Evolutionary conservation across 1,284 basidiomycete genomes (phyloP).

Genomic region (Vanrija sp.): DNA sequence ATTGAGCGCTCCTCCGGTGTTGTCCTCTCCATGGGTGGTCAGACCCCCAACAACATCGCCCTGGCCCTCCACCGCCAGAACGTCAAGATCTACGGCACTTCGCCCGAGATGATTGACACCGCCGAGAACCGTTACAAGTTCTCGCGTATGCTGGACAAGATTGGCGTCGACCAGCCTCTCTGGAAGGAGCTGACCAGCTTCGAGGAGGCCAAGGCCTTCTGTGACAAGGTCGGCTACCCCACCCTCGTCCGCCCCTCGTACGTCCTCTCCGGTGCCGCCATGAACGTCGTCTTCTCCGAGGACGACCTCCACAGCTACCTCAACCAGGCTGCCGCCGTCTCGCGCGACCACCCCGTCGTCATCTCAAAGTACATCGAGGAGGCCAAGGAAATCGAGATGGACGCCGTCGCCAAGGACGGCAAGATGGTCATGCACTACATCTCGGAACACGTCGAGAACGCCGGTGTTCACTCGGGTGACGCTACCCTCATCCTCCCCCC

Average conservation of each 20-base stretch:
- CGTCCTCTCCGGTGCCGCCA: constrained; percentile 94
- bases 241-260: constrained; percentile 97
- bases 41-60: constrained; percentile 98
- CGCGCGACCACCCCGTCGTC: constrained; percentile 94
- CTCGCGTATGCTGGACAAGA: constrained; percentile 93
- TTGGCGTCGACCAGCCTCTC: constrained; percentile 91
- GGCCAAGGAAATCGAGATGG: constrained; percentile 99
- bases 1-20: constrained; percentile 82
- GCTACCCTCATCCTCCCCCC: constrained; percentile 97
- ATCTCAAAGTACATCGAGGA: constrained; percentile 99
- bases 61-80: constrained; percentile 89
- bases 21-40: constrained; percentile 96
- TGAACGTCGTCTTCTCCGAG: constrained; percentile 95
- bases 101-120: constrained; percentile 99
- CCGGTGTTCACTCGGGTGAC: constrained; percentile 95
- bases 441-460: constrained; percentile 99
- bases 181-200: constrained; percentile 97
- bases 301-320: constrained; percentile 90
- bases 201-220: constrained; percentile 82
- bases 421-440: constrained; percentile 99
- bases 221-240: constrained; percentile 86
- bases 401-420: constrained; percentile 93
- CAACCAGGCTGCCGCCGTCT: constrained; percentile 93
- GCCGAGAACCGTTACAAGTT: constrained; percentile 99
- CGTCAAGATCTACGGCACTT: constrained; percentile 96